Evolutionary conservation across 176 grass and related monocot genomes (phyloP).

Genomic region (Saccharum officinarum): DNA sequence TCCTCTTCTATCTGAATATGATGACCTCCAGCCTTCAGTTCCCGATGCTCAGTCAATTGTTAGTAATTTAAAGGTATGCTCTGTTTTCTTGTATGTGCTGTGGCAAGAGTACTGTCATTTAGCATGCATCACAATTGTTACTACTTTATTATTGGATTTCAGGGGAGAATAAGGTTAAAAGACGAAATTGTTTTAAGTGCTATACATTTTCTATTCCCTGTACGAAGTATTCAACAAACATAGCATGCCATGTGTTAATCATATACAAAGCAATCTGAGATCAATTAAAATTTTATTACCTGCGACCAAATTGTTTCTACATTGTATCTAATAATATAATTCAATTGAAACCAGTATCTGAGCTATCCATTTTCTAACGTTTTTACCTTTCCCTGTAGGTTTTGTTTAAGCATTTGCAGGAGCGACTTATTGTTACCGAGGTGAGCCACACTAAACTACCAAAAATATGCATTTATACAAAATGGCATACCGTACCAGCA

Average conservation of each 20-base stretch:
- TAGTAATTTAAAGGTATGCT: slow-evolving; percentile 66
- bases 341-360: slow-evolving; percentile 1
- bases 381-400: slow-evolving; percentile 51
- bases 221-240: background rate
- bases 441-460: slow-evolving; percentile 41
- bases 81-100: background rate
- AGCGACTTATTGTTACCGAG: slow-evolving; percentile 75
- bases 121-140: background rate
- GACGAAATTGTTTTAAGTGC: background rate
- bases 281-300: background rate
- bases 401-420: slow-evolving; percentile 90
- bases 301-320: slow-evolving; percentile 9
- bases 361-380: slow-evolving; percentile 22
- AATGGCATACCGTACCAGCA: background rate
- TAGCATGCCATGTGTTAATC: background rate
- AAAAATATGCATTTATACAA: slow-evolving; percentile 6
- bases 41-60: slow-evolving; percentile 86
- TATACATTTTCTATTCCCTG: background rate
- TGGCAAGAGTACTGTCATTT: background rate
- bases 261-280: slow-evolving; percentile 19
- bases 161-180: slow-evolving; percentile 2
- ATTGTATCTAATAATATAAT: background rate
- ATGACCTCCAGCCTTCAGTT: slow-evolving; percentile 58
- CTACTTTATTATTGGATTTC: slow-evolving; percentile 6
- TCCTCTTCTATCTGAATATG: slow-evolving; percentile 89